Percentiles rank a stretch among this genome's conserved stretches.
phyloP scores from a whole-genome alignment of 208 protist genomes.

The Leishmania tarentolae region DNA sequence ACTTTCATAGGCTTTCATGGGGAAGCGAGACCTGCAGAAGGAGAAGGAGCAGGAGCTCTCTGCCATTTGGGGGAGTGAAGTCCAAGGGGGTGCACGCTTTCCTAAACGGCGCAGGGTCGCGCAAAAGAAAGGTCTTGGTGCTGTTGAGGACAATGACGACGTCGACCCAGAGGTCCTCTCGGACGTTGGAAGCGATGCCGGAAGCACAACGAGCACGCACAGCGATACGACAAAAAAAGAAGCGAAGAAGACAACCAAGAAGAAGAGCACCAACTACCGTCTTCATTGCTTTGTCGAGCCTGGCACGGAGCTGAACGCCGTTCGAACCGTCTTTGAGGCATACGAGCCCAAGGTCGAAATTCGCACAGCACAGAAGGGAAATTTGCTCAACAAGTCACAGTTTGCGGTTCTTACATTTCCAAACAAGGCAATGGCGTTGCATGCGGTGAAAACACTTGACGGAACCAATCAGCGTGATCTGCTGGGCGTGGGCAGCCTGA shows the following conservation, averaged over 20 bases:
- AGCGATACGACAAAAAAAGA: conserved; percentile 26
- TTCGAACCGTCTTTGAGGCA: conserved; percentile 81
- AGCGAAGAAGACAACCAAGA: conserved; percentile 35
- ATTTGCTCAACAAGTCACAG: conserved; percentile 87
- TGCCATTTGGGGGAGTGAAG: conserved; percentile 86
- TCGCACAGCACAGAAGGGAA: conserved; percentile 83
- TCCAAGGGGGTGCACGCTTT: conserved; percentile 68
- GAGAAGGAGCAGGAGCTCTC: conserved; percentile 85
- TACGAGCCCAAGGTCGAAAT: conserved; percentile 88
- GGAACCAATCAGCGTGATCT: conserved; percentile 82
- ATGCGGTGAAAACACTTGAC: conserved; percentile 78
- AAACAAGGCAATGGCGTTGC: conserved; percentile 87
- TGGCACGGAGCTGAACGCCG: conserved; percentile 83
- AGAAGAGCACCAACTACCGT: conserved; percentile 49
- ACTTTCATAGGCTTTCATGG: conserved; percentile 31
- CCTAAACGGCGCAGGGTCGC: conserved; percentile 57
- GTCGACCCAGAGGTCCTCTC: conserved; percentile 45
- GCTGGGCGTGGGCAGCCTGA: conserved; percentile 66
- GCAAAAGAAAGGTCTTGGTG: conserved; percentile 30
- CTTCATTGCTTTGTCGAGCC: conserved; percentile 90
- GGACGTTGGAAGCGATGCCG: conserved; percentile 46
- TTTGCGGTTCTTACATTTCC: conserved; percentile 89
- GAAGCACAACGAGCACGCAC: conserved; percentile 36
- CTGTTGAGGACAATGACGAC: conserved; percentile 24
- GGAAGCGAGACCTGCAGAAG: conserved; percentile 81